Percentiles rank a stretch among this genome's conserved stretches.
phyloP scores from a whole-genome alignment of 352 stramenopile species.

The Globisporangium carolinianum region DNA sequence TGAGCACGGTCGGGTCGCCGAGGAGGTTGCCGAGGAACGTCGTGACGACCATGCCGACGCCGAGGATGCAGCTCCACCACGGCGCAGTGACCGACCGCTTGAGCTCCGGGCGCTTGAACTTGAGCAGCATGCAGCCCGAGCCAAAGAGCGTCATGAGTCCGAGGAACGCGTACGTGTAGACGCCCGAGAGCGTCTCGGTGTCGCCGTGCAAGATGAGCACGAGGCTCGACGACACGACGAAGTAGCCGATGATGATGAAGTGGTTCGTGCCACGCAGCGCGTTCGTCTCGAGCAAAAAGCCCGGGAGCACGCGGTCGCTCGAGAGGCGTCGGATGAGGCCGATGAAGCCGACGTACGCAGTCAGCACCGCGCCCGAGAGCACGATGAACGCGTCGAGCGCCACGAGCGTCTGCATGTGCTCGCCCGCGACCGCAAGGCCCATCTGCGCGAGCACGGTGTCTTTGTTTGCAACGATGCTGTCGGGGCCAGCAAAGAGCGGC shows the following conservation, averaged over 20 bases:
- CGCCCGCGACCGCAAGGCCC: conserved; percentile 72
- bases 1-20: conserved; percentile 80
- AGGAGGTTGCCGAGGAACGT: conserved; percentile 84
- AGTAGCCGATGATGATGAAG: conserved; percentile 91
- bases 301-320: conserved; percentile 83
- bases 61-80: conserved; percentile 84
- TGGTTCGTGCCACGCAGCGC: conserved; percentile 84
- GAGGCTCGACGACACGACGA: conserved; percentile 82
- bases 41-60: conserved; percentile 73
- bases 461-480: conserved; percentile 77
- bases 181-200: conserved; percentile 87
- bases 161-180: conserved; percentile 95
- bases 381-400: conserved; percentile 93
- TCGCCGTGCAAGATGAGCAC: conserved; percentile 89
- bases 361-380: conserved; percentile 90
- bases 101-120: conserved; percentile 91
- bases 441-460: conserved; percentile 90
- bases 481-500: conserved; percentile 51
- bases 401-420: conserved; percentile 71
- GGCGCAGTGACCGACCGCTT: conserved; percentile 81
- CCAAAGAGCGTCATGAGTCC: conserved; percentile 93
- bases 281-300: conserved; percentile 80
- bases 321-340: conserved; percentile 89
- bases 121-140: conserved; percentile 91
- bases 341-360: conserved; percentile 91